Base-by-base conservation (phyloP, 306 rosid genomes). In the Amphicarpaea edgeworthii region DNA sequence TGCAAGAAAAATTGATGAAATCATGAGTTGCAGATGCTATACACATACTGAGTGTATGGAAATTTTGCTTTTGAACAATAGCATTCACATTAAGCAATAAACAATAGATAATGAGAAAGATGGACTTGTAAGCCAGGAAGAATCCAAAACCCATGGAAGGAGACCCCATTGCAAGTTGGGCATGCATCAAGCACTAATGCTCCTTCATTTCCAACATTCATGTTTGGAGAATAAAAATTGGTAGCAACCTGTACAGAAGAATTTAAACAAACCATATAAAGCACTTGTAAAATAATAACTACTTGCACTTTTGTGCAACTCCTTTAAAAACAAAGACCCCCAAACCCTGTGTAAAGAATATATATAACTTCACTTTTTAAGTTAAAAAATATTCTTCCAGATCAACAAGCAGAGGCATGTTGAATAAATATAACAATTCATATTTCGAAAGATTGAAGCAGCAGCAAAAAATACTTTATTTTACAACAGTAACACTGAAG, bases 171-270 rank as follows among this genome's bases (percentile, higher is more conserved):
- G 75, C 37, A 45, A 66, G 58, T 54, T 73, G 70, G 51, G 34
- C 58, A 17, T 42, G 62, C 73, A 43, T 26, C 49, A 19, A 34
- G 43, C 69, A 79, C 38, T 50, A 76, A 75, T 43, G 57, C 60
- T 59, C 46, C 32, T 21, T 26, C 96, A 26, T 89, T 92, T 78
- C 91, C 96, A 59, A 92, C 96, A 20, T 81, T 88, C 97, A 92
- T 95, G 79, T 87, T 92, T 83, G 99, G 93, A 76, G 98, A 89
- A 83, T 95, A 92, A 88, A 92, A 95, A 67, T 87, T 92, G 74
- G 96, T 78, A 42, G 99, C 34, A 76, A 92, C 96, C 99, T 92
- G 99, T 83, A 78, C 32, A 80, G 23, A 49, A 83, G 65, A 62
- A 79, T 53, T 66, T 75, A 28, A 73, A 70, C 57, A 75, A 60